Conservation (phyloP, 768 basidiomycete genomes). For the Strobilomyces echinocephalus region DNA sequence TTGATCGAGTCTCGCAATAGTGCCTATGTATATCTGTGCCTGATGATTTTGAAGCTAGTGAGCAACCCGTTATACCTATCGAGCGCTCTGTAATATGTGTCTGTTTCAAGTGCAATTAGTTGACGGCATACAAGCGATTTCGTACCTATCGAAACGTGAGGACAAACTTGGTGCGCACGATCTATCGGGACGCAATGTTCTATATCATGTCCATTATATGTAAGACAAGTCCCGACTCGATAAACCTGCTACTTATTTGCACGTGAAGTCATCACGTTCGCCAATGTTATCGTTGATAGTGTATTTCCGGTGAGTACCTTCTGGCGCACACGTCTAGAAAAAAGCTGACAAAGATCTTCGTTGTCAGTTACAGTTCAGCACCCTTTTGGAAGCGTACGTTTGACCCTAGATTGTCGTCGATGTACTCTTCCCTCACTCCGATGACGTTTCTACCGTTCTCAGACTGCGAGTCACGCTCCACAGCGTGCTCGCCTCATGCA, state of each 20-base stretch:
- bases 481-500: slow-evolving; percentile 1
- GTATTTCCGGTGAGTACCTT: slow-evolving; percentile 8
- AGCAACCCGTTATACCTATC: background rate
- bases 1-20: background rate
- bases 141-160: slow-evolving; percentile 1
- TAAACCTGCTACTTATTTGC: background rate
- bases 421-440: background rate
- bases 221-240: background rate
- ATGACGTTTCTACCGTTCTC: background rate
- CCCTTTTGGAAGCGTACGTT: slow-evolving; percentile 3
- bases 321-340: background rate
- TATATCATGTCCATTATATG: slow-evolving; percentile 16
- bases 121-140: slow-evolving; percentile 5
- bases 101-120: slow-evolving; percentile 5
- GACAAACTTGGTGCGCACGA: background rate
- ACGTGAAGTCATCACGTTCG: slow-evolving; percentile 11
- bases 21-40: slow-evolving; percentile 3
- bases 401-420: background rate
- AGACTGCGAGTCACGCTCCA: slow-evolving; percentile 7
- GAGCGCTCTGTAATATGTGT: background rate
- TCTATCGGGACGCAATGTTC: slow-evolving; percentile 17
- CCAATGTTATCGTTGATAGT: slow-evolving; percentile 8
- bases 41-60: slow-evolving; percentile 13
- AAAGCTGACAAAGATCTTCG: background rate
- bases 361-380: slow-evolving; percentile 2